Base-by-base conservation (phyloP, 108 stramenopile species). In the Cylindrotheca fusiformis region DNA sequence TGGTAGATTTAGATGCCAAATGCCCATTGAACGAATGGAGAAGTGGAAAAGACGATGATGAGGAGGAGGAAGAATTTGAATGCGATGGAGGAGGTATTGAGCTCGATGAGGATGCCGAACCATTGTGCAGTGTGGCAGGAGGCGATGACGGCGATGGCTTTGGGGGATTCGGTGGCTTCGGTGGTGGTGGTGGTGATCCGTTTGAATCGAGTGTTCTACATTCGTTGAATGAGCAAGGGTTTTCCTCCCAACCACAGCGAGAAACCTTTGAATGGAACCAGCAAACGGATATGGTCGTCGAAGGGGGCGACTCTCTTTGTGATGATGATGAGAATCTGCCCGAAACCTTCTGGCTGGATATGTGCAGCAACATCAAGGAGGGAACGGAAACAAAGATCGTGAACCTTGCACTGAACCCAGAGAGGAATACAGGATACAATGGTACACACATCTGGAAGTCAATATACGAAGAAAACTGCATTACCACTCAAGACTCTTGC, bases 371-470 rank as follows among this genome's bases (percentile, higher is more conserved):
- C 26, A 80, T 91, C 48, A 58, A 74, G 36, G 55, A 47, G 22
- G 87, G 86, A 6, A 85, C 77, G 0, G 74, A 64, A 2, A 60
- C 89, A 61, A 88, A 76, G 48, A 63, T 92, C 23, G 90, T 98
- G 33, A 90, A 98, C 65, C 65, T 96, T 14, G 69, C 75, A 20
- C 52, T 83, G 51, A 98, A 98, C 66, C 95, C 94, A 0, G 97
- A 98, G 63, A 71, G 85, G n/a, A 94, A 94, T 75, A 98, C 97
- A 8, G 94, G 93, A 23, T 97, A 97, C 83, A 90, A 95, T 55
- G 97, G 95, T 0, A 86, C 83, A 0, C 91, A 93, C 54, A 87
- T 95, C 51, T 96, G 95, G 95, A 84, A 77, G 48, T 88, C 89
- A 44, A 93, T 96, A 54, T 96, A 96, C 65, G 79, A 91, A 58